phyloP scores from a whole-genome alignment of 2,329 filamentous ascomycete genomes.

The Trichoderma koningii region DNA sequence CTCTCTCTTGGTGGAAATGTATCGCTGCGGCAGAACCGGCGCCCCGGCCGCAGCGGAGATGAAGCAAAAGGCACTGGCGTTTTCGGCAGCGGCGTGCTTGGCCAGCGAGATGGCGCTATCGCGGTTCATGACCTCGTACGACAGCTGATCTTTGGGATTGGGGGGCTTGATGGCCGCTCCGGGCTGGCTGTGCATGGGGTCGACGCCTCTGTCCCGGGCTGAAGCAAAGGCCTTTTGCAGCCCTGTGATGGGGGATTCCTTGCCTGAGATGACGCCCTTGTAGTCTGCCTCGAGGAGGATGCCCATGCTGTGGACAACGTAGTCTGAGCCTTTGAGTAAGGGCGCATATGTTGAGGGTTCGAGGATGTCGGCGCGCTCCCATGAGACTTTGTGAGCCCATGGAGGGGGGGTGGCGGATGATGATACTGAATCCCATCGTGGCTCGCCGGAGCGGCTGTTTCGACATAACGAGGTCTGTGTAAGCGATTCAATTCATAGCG shows the following conservation, averaged over 20 bases:
- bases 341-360: conserved; percentile 76
- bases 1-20: conserved; percentile 89
- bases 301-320: conserved; percentile 92
- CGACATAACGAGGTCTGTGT: conserved; percentile 28
- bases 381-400: conserved; percentile 82
- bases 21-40: conserved; percentile 79
- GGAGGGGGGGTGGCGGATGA: conserved; percentile 67
- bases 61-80: conserved; percentile 75
- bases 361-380: conserved; percentile 87
- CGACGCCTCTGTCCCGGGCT: conserved; percentile 62
- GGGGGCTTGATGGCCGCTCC: conserved; percentile 64
- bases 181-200: conserved; percentile 66
- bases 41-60: conserved; percentile 87
- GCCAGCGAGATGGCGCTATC: conserved; percentile 84
- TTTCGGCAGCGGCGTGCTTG: conserved; percentile 67
- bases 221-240: conserved; percentile 76
- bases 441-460: conserved; percentile 81
- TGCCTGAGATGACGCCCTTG: conserved; percentile 84
- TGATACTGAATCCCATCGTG: conserved; percentile 80
- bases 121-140: conserved; percentile 97
- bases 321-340: conserved; percentile 75
- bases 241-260: conserved; percentile 77
- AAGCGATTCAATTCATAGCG: not conserved
- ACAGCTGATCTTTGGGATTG: conserved; percentile 74
- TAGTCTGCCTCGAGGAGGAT: conserved; percentile 97